These are phyloP conservation scores for Trichothecium sympodiale DNA, from an alignment of 2,329 filamentous ascomycete genomes.

Conservation along the genomic window DNA sequence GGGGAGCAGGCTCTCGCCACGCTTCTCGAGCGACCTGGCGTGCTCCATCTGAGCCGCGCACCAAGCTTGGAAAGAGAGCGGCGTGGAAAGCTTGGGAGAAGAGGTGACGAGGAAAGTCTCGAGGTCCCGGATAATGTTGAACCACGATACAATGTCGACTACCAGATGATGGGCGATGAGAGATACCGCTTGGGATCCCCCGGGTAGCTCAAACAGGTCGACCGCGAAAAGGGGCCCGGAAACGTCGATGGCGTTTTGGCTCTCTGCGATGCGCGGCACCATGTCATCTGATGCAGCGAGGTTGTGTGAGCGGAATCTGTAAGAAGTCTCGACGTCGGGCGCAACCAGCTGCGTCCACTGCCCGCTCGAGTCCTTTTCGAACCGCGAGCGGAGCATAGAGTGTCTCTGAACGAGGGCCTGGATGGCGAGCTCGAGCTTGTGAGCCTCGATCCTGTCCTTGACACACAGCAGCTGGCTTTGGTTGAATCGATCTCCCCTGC, in stretches of 20 bases:
- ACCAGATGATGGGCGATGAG: conserved; percentile 24
- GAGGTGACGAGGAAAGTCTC: conserved; percentile 22
- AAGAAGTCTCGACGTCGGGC: conserved; percentile 9
- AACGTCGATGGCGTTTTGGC: conserved; percentile 12
- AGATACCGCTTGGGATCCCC: conserved; percentile 13
- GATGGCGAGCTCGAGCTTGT: conserved; percentile 11
- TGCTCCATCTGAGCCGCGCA: conserved; percentile 21
- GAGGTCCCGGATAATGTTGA: conserved; percentile 29
- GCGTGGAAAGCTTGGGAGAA: conserved; percentile 5
- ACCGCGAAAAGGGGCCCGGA: conserved; percentile 12
- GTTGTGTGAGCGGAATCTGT: conserved; percentile 8
- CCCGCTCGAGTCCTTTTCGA: conserved; percentile 5
- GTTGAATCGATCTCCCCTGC: conserved; percentile 26
- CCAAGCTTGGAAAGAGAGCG: conserved; percentile 27
- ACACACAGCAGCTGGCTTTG: conserved; percentile 30
- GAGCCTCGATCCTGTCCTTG: conserved; percentile 5
- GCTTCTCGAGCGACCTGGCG: conserved; percentile 3
- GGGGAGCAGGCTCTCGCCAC: neutral
- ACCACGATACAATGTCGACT: conserved; percentile 35
- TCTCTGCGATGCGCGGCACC: conserved; percentile 12
- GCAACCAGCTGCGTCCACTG: conserved; percentile 14
- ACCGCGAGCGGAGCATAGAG: conserved; percentile 24
- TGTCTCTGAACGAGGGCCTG: conserved; percentile 17
- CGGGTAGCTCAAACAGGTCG: conserved; percentile 1
- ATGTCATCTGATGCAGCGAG: conserved; percentile 5